A percentile compares a stretch with the other conserved stretches of the same genome.
These are phyloP conservation scores for Metarhizium sp. DNA, from an alignment of 2,329 filamentous ascomycete genomes.

Conservation along the genomic window DNA sequence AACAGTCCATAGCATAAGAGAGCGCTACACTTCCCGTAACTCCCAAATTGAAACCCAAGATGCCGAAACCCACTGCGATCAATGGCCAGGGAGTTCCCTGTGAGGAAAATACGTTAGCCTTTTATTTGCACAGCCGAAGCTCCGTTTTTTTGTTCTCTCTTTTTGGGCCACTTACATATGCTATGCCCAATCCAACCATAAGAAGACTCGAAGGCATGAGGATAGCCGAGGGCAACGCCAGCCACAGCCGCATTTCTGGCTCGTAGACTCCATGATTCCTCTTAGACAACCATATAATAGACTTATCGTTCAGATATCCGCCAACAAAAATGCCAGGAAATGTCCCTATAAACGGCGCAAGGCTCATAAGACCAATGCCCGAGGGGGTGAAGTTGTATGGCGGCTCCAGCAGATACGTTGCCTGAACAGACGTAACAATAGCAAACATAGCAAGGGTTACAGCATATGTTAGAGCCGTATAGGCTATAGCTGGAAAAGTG, in stretches of 20 bases:
- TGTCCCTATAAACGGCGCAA: conserved; percentile 26
- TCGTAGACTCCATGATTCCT: conserved; percentile 30
- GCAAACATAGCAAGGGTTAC: conserved; percentile 27
- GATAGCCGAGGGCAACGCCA: conserved; percentile 16
- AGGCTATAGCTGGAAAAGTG: conserved; percentile 24
- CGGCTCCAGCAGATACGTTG: conserved; percentile 17
- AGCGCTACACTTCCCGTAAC: background rate
- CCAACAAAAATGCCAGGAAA: conserved; percentile 26
- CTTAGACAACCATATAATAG: conserved; percentile 24
- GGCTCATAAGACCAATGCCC: conserved; percentile 15
- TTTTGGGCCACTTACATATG: conserved; percentile 15
- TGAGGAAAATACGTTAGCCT: background rate
- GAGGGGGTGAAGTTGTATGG: conserved; percentile 18
- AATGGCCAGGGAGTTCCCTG: conserved; percentile 29
- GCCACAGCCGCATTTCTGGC: conserved; percentile 31
- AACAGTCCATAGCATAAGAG: background rate
- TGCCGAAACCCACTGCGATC: conserved; percentile 15
- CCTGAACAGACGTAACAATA: conserved; percentile 7
- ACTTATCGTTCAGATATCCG: conserved; percentile 27
- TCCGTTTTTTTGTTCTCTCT: background rate
- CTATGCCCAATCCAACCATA: conserved; percentile 25
- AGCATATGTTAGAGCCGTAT: conserved; percentile 29
- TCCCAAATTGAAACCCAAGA: background rate
- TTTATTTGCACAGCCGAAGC: background rate
- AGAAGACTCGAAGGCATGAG: conserved; percentile 21